These are phyloP conservation scores for Puccinia polysora DNA, from an alignment of 1,284 basidiomycete species.

Conservation along the genomic window DNA sequence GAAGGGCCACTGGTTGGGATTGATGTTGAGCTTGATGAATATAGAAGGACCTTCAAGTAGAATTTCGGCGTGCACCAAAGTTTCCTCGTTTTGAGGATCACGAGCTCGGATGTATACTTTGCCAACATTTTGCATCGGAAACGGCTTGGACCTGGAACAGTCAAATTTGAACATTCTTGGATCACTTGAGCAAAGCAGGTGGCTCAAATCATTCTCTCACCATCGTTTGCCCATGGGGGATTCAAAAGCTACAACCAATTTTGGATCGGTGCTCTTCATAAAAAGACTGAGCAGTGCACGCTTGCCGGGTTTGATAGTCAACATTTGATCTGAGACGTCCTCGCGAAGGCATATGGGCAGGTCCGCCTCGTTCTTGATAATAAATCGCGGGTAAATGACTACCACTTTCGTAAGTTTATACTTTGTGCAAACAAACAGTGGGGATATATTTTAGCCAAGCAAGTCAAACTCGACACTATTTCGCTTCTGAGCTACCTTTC, in stretches of 20 bases:
- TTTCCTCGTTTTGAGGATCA: conserved; percentile 22
- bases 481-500: conserved; percentile 14
- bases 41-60: conserved; percentile 41
- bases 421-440: background rate
- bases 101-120: conserved; percentile 41
- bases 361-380: conserved; percentile 39
- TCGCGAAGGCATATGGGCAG: conserved; percentile 34
- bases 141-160: conserved; percentile 37
- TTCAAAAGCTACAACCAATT: conserved; percentile 39
- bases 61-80: conserved; percentile 36
- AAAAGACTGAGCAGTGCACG: conserved; percentile 35
- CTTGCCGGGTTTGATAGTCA: conserved; percentile 34
- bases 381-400: conserved; percentile 42
- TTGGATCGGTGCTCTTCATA: conserved; percentile 39
- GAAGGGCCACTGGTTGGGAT: conserved; percentile 38
- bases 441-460: background rate
- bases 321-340: conserved; percentile 29
- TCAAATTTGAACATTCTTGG: conserved; percentile 8
- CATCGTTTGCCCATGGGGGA: conserved; percentile 33
- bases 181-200: background rate
- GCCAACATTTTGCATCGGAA: conserved; percentile 44
- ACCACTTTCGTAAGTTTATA: conserved; percentile 44
- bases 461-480: background rate
- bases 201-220: conserved; percentile 20
- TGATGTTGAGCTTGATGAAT: conserved; percentile 43